Conservation (phyloP, 192 early-diverging fungal genomes). For the Paraglomus brasilianum region DNA sequence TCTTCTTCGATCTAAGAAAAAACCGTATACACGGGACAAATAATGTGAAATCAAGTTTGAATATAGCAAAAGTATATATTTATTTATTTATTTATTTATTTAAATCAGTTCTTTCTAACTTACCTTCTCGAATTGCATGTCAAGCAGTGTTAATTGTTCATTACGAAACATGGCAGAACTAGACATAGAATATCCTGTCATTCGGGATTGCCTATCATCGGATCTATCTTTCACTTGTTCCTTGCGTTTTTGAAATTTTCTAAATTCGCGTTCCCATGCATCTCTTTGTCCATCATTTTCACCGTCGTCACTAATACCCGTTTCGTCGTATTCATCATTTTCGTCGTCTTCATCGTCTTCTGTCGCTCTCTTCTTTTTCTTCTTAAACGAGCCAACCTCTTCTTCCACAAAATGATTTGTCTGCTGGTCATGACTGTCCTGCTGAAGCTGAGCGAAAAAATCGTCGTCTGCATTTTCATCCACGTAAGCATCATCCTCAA, state of each 20-base stretch:
- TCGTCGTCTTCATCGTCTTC: constrained; percentile 51
- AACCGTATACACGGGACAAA: no score
- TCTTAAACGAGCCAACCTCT: neutral
- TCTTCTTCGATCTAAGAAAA: constrained; percentile 57
- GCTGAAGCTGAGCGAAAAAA: constrained; percentile 76
- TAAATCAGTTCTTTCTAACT: neutral
- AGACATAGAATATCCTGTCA: constrained; percentile 79
- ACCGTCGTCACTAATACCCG: constrained; percentile 42
- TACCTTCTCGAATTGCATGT: constrained; percentile 91
- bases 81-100: neutral
- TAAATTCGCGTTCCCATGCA: constrained; percentile 57
- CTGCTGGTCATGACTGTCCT: constrained; percentile 43
- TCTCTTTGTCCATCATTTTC: constrained; percentile 50
- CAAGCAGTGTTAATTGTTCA: constrained; percentile 82
- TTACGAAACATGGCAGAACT: constrained; percentile 94
- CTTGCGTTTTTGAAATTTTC: constrained; percentile 53
- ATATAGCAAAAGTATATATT: constrained; percentile 44
- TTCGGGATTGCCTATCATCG: constrained; percentile 48
- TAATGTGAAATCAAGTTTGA: neutral
- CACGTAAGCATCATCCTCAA: constrained; percentile 90
- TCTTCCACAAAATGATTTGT: constrained; percentile 8
- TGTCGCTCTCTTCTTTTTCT: constrained; percentile 40
- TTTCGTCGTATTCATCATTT: constrained; percentile 57
- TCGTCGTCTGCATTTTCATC: constrained; percentile 79
- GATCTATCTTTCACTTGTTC: constrained; percentile 46